These are phyloP conservation scores for Trichomonas vaginalis DNA, from an alignment of 208 protist species.

Conservation along the genomic window DNA sequence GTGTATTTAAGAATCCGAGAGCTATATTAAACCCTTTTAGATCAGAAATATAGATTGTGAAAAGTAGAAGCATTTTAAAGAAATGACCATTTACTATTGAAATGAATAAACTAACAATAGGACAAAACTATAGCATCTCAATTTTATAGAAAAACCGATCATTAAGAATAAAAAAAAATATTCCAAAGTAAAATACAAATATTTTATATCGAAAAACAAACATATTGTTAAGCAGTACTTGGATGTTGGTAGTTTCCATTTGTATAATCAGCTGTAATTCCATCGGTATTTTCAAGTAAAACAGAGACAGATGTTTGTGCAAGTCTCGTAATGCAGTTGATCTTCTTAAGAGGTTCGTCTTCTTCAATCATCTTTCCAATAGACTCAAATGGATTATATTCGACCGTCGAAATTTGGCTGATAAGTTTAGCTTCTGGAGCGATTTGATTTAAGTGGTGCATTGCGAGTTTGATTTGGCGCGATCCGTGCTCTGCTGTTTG, in stretches of 20 bases:
- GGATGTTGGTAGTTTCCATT: not conserved
- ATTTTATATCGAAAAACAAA: not conserved
- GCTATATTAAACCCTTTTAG: too few relatives aligned
- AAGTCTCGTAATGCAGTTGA: not conserved
- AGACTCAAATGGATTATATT: not conserved
- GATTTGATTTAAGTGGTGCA: not conserved
- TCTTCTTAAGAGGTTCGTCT: not conserved
- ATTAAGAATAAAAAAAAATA: too few relatives aligned
- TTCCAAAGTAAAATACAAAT: too few relatives aligned
- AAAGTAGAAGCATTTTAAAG: too few relatives aligned
- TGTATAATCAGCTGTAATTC: not conserved
- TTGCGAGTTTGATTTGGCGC: not conserved
- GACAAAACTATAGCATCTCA: too few relatives aligned
- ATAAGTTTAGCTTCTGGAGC: not conserved
- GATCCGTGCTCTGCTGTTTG: not conserved
- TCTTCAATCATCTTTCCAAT: not conserved
- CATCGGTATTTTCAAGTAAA: not conserved
- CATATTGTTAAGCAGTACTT: not conserved
- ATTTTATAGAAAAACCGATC: too few relatives aligned
- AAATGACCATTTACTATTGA: too few relatives aligned
- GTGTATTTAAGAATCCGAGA: too few relatives aligned
- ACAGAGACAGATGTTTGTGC: not conserved
- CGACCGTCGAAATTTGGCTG: not conserved
- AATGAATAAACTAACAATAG: too few relatives aligned
- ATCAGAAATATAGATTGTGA: too few relatives aligned